Percentiles rank a stretch among this genome's conserved stretches.
phyloP scores from a whole-genome alignment of 495 filamentous ascomycete genomes.

The Hypoxylon fuscum region DNA sequence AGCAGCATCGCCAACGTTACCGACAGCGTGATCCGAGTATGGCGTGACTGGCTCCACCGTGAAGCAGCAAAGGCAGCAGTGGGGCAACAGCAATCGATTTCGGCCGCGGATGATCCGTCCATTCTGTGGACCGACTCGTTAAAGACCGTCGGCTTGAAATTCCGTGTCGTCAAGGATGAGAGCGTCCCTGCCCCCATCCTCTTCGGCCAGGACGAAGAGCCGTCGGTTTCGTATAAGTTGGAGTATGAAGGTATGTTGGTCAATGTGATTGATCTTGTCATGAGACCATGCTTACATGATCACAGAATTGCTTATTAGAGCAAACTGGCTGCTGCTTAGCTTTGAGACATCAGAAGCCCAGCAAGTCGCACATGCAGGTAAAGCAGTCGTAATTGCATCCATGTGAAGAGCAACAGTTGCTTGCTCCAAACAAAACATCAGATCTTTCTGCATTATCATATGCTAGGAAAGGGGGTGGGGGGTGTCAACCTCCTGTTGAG shows the following conservation, averaged over 20 bases:
- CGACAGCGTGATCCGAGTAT: slow-evolving; percentile 72
- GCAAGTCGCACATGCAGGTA: slow-evolving; percentile 58
- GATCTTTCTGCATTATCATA: no score
- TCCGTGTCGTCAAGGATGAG: slow-evolving; percentile 55
- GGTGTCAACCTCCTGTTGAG: background rate
- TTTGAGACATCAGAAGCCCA: slow-evolving; percentile 66
- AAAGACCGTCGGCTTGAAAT: slow-evolving; percentile 65
- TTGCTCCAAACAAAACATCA: no score
- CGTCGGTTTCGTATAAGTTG: slow-evolving; percentile 66
- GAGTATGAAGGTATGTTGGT: slow-evolving; percentile 64
- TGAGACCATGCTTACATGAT: slow-evolving; percentile 10
- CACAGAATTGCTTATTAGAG: slow-evolving; percentile 68
- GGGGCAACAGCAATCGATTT: slow-evolving; percentile 21
- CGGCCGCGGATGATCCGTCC: slow-evolving; percentile 33
- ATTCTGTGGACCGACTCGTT: slow-evolving; percentile 68
- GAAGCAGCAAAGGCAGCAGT: slow-evolving; percentile 47
- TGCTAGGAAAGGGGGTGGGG: no score
- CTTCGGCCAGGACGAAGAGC: slow-evolving; percentile 62
- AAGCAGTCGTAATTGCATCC: slow-evolving; percentile 67
- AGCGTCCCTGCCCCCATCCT: slow-evolving; percentile 50
- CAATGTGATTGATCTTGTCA: background rate
- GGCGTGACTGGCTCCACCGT: slow-evolving; percentile 68
- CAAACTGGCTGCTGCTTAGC: slow-evolving; percentile 64
- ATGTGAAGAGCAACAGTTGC: slow-evolving; percentile 41
- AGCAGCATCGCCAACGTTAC: slow-evolving; percentile 67